Base-by-base conservation (phyloP, 257 asterid genomes). In the Coffea canephora region DNA sequence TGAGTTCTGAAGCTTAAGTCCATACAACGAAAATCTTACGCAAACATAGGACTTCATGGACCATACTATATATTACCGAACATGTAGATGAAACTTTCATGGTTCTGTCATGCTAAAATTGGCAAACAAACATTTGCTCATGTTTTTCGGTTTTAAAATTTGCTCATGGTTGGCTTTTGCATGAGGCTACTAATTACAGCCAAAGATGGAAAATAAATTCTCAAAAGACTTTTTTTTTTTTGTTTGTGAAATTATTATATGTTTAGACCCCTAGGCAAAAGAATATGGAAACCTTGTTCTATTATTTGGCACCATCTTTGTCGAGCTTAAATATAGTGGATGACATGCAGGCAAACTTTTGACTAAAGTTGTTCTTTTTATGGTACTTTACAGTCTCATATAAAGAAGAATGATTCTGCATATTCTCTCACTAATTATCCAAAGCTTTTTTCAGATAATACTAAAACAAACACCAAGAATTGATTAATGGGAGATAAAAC, bases 391-490 rank as follows among this genome's bases (percentile, higher is more conserved):
- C 25, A 43, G 79, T 75, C 78, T 31, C 68, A 72, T 71, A 76
- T 19, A 64, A 61, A 67, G 52, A 83, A 69, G 84, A 59, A 84
- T 84, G 75, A 59, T 64, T 77, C 27, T 78, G 85, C 66, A 86
- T 86, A 83, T 86, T 83, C 84, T 49, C 61, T 73, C 71, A 13
- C 48, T 48, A 71, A 66, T 49, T 34, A 61, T 48, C 57, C 45
- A 41, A 13, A 62, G 27, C 27, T 62, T 46, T 54, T 54, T 66
- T 62, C 39, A 41, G 6, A 13, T 50, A 49, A 45, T 57, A 70
- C 80, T 82, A 77, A 79, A 66, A 82, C 76, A 79, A 66, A 82
- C 76, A 80, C 49, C 83, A 80, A 68, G 71, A 45, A 70, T 79
- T 65, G 19, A 72, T 77, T 77, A 64, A 72, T 76, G 77, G 39